Base-by-base conservation (phyloP, 2,329 filamentous ascomycete genomes). In the Domatiomyces catenatus region DNA sequence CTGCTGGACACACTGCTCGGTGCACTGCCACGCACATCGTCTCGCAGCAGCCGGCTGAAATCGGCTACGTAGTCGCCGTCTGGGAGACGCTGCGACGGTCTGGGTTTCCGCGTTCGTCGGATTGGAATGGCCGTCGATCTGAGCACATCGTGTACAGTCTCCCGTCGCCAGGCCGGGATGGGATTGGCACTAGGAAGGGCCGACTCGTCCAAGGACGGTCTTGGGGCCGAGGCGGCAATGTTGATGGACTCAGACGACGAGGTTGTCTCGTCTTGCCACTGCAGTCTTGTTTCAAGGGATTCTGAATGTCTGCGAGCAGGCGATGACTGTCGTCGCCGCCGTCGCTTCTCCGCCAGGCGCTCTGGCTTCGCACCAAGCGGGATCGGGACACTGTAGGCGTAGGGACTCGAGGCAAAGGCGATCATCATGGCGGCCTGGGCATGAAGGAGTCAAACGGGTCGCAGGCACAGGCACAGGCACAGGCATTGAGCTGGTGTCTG, bases 111-210 rank as follows among this genome's bases (percentile, higher is more conserved):
- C 45, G 64, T 64, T 44, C 64, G 64, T 52, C 73, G 74, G 18
- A 71, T 70, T 2, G 77, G 77, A 47, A 81, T 81, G 2, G 75
- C 66, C 1, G 78, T 81, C 45, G 77, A 71, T 50, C 77, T 74
- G 32, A 81, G 65, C 50, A 81, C 46, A 15, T 60, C 52, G 51
- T 56, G 55, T 17, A 50, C 58, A 5, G 58, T 53, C 12, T 56
- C 55, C 42, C 50, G 15, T 12, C 32, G 32, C 32, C 32, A 15
- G 12, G 10, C 15, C 32, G 32, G 32, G 32, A 4, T 39, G 32
- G 32, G 32, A 8, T 12, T 15, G 8, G 32, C 10, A 39, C 32
- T 39, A 4, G 5, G 32, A 15, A 15, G 8, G 32, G 32, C 8
- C 12, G 32, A 4, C 10, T 39, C 10, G 2, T 15, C 15, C 1